Percentiles rank a stretch among this genome's conserved stretches.
phyloP scores from a whole-genome alignment of 768 basidiomycete genomes.

The Collybia nuda region DNA sequence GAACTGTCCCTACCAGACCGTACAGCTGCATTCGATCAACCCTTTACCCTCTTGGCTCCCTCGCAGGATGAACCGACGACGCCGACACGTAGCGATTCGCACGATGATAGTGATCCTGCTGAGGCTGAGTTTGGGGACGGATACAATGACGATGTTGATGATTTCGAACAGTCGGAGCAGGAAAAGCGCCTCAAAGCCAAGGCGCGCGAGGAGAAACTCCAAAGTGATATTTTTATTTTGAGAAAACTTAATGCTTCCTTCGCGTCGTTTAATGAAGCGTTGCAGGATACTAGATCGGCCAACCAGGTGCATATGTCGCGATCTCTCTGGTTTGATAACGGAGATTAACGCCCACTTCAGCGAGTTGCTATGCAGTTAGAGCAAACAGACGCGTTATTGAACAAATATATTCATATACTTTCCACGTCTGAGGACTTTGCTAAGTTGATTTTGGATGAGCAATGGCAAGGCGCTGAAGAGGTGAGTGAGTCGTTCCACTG shows the following conservation, averaged over 20 bases:
- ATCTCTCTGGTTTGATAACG: not conserved
- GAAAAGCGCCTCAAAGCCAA: constrained; percentile 12
- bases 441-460: constrained; percentile 71
- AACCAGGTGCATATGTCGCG: constrained; percentile 54
- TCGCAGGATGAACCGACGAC: constrained; percentile 13
- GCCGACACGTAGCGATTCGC: constrained; percentile 7
- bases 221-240: constrained; percentile 70
- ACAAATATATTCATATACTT: constrained; percentile 72
- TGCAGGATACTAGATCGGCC: constrained; percentile 61
- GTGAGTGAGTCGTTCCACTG: constrained; percentile 38
- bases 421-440: constrained; percentile 69
- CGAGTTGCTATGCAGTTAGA: constrained; percentile 64
- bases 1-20: constrained; percentile 33
- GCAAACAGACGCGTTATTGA: constrained; percentile 71
- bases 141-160: constrained; percentile 8
- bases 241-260: constrained; percentile 74
- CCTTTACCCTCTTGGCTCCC: constrained; percentile 15
- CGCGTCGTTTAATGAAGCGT: constrained; percentile 64
- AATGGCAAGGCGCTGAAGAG: constrained; percentile 72
- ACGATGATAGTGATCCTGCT: constrained; percentile 4
- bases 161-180: constrained; percentile 19
- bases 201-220: constrained; percentile 66
- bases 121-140: constrained; percentile 5
- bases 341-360: constrained; percentile 30
- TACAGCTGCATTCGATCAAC: constrained; percentile 12